phyloP scores from a whole-genome alignment of 23 red algal genomes.

The Cyanidiococcus yangmingshanensis region DNA sequence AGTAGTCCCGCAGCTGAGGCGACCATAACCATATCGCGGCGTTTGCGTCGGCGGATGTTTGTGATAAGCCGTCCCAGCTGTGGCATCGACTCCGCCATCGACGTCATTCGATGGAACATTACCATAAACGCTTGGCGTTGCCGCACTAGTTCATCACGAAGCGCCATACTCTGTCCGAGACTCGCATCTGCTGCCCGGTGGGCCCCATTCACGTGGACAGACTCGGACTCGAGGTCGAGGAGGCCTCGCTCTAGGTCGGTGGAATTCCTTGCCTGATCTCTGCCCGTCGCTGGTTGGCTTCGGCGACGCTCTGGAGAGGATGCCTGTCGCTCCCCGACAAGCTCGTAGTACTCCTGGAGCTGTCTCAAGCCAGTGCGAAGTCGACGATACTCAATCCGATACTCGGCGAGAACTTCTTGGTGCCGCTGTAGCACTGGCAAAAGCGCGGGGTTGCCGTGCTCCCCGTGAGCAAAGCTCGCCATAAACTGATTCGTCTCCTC shows the following conservation, averaged over 20 bases:
- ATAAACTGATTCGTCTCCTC: slow-evolving; percentile 41
- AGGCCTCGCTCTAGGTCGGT: slow-evolving; percentile 1
- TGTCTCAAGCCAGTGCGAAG: slow-evolving; percentile 11
- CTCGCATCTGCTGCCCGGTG: slow-evolving; percentile 38
- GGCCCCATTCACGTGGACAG: slow-evolving; percentile 1
- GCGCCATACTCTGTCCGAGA: slow-evolving; percentile 50
- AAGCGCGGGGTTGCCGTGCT: not conserved
- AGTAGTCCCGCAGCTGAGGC: slow-evolving; percentile 37
- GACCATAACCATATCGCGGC: slow-evolving; percentile 70
- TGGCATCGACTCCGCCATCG: slow-evolving; percentile 57
- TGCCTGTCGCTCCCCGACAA: slow-evolving; percentile 14
- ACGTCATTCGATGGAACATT: slow-evolving; percentile 82
- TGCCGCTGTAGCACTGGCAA: slow-evolving; percentile 54
- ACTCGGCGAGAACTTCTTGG: slow-evolving; percentile 75
- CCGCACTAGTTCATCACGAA: slow-evolving; percentile 78
- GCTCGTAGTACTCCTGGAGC: slow-evolving; percentile 25
- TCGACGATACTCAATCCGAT: slow-evolving; percentile 69
- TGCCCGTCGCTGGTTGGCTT: not conserved
- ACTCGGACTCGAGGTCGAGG: slow-evolving; percentile 1
- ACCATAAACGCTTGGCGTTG: slow-evolving; percentile 79
- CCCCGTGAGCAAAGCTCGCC: slow-evolving; percentile 7
- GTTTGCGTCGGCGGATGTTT: slow-evolving; percentile 67
- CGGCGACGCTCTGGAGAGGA: not conserved
- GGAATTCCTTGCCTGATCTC: not conserved
- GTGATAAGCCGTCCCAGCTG: slow-evolving; percentile 54